These are phyloP conservation scores for Fimicolochytrium jonesii DNA, from an alignment of 192 early-diverging fungal genomes.

Conservation along the genomic window DNA sequence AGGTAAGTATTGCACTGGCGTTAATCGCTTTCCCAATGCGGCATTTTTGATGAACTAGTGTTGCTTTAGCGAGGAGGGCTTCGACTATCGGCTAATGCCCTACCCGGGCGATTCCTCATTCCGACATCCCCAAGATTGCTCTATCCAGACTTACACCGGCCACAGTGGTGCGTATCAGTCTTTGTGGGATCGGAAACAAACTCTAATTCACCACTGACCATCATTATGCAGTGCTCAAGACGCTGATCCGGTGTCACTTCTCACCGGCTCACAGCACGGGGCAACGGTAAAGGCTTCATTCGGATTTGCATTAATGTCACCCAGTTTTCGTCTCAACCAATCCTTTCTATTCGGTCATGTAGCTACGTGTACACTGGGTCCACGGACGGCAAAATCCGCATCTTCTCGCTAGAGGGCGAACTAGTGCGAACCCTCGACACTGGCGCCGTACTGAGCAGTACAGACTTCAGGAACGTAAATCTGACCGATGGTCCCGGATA, in stretches of 20 bases:
- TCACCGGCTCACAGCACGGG: constrained; percentile 53
- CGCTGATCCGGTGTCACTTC: constrained; percentile 69
- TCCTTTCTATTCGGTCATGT: no score
- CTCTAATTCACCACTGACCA: no score
- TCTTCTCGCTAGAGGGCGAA: constrained; percentile 18
- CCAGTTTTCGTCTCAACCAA: no score
- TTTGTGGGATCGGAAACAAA: no score
- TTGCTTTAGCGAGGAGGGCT: no score
- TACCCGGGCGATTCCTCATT: constrained; percentile 35
- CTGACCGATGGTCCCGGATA: constrained; percentile 1
- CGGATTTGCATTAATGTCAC: no score
- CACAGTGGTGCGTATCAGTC: constrained; percentile 51
- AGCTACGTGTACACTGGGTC: constrained; percentile 61
- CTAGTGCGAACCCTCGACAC: constrained; percentile 4
- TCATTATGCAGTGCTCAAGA: constrained; percentile 43
- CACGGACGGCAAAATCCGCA: constrained; percentile 55
- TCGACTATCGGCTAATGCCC: constrained; percentile 30
- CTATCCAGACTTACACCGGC: constrained; percentile 58
- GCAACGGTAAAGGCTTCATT: no score
- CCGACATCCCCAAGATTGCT: constrained; percentile 48
- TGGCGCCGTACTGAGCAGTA: background rate
- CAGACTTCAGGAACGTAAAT: background rate
- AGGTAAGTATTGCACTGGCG: background rate
- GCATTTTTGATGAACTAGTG: no score
- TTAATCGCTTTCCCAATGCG: no score